phyloP scores from a whole-genome alignment of 2,329 filamentous ascomycete genomes.

The Trichoderma lentiforme region DNA sequence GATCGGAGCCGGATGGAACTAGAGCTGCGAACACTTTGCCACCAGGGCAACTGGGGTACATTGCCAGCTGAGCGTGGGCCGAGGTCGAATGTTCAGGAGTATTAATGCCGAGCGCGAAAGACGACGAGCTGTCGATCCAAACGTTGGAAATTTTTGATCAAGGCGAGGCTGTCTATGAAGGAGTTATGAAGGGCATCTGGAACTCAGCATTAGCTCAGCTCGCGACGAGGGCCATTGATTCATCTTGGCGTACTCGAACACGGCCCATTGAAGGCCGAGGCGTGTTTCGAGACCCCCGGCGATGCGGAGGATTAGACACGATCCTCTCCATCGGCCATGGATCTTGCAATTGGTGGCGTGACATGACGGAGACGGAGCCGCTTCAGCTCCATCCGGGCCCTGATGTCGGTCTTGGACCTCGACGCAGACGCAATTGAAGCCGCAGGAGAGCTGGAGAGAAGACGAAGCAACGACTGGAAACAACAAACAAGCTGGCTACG shows the following conservation, averaged over 20 bases:
- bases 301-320: not conserved
- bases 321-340: not conserved
- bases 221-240: not conserved
- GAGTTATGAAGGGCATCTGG: not conserved
- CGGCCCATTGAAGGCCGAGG: not conserved
- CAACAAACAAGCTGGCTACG: not conserved
- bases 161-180: not conserved
- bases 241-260: not conserved
- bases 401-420: not conserved
- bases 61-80: not conserved
- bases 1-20: conserved; percentile 1
- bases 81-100: not conserved
- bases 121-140: not conserved
- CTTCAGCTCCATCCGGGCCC: not conserved
- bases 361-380: not conserved
- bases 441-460: not conserved
- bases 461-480: not conserved
- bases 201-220: not conserved
- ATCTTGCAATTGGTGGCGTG: conserved; percentile 1
- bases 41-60: not conserved
- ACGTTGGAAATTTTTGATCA: not conserved
- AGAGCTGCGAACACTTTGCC: conserved; percentile 5
- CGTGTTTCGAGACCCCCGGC: not conserved
- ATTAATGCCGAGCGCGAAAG: not conserved
- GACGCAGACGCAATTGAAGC: not conserved